phyloP scores from a whole-genome alignment of 1,139 yeast species.

The Maudiozyma humilis region DNA sequence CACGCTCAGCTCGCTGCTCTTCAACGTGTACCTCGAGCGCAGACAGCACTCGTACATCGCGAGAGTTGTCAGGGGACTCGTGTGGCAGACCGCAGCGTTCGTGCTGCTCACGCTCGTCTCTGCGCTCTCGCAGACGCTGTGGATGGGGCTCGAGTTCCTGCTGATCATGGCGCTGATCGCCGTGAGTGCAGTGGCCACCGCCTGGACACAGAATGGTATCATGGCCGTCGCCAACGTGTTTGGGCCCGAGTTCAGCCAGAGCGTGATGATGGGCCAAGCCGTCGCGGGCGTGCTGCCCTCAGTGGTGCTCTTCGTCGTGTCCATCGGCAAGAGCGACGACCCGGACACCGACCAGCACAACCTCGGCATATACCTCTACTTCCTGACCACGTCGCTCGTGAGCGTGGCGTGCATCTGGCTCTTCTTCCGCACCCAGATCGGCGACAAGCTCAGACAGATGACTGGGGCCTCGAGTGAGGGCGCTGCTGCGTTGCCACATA shows the following conservation, averaged over 20 bases:
- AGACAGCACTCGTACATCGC: slow-evolving; percentile 57
- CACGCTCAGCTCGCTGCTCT: slow-evolving; percentile 58
- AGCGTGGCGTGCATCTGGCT: slow-evolving; percentile 42
- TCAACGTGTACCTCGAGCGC: slow-evolving; percentile 59
- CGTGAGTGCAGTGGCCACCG: slow-evolving; percentile 55
- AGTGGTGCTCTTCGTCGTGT: slow-evolving; percentile 57
- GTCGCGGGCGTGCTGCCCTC: slow-evolving; percentile 89
- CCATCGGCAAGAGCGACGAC: slow-evolving; percentile 32
- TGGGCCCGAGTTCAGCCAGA: slow-evolving; percentile 71
- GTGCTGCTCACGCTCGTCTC: slow-evolving; percentile 34
- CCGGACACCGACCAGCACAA: slow-evolving; percentile 20
- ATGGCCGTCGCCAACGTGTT: slow-evolving; percentile 78
- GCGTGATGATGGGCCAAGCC: slow-evolving; percentile 91
- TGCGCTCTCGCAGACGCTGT: slow-evolving; percentile 31
- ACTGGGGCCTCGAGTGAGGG: background rate
- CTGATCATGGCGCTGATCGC: slow-evolving; percentile 52
- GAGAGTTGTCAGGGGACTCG: slow-evolving; percentile 54
- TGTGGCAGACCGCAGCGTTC: slow-evolving; percentile 49
- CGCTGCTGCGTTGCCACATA: background rate
- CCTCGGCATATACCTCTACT: slow-evolving; percentile 52
- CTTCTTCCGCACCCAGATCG: slow-evolving; percentile 24
- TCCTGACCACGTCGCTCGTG: slow-evolving; percentile 60
- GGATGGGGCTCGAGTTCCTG: slow-evolving; percentile 40
- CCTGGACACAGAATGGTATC: slow-evolving; percentile 79
- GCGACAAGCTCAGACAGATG: slow-evolving; percentile 8